phyloP scores from a whole-genome alignment of 441 rosid species.

The Raphanus hybrid region DNA sequence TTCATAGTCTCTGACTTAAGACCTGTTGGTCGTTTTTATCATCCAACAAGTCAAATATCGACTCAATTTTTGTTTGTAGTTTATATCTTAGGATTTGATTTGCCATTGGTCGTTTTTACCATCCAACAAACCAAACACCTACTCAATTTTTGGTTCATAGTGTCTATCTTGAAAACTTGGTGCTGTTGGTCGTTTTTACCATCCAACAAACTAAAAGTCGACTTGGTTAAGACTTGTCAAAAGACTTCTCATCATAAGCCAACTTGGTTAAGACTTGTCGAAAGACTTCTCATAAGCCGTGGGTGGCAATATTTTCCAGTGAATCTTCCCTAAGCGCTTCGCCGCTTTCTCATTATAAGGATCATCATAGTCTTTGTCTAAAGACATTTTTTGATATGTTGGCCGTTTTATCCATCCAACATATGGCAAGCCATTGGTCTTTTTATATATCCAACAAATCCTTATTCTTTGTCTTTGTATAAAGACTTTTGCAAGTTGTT shows the following conservation, averaged over 20 bases:
- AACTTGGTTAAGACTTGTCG: background rate
- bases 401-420: background rate
- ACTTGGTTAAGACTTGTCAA: background rate
- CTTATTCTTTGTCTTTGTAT: background rate
- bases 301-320: background rate
- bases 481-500: background rate
- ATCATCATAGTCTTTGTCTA: background rate
- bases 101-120: background rate
- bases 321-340: background rate
- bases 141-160: background rate
- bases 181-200: background rate
- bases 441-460: background rate
- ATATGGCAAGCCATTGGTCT: background rate
- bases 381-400: background rate
- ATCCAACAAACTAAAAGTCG: background rate
- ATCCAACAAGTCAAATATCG: background rate
- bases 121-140: background rate
- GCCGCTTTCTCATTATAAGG: background rate
- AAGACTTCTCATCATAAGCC: too few species aligned
- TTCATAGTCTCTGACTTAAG: background rate
- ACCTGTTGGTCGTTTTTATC: background rate
- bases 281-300: background rate
- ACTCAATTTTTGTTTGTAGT: background rate
- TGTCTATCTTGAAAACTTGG: background rate
- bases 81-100: background rate